Evolutionary conservation across 2,329 filamentous ascomycete genomes (phyloP).

Genomic region (Cyphellophora europaea): DNA sequence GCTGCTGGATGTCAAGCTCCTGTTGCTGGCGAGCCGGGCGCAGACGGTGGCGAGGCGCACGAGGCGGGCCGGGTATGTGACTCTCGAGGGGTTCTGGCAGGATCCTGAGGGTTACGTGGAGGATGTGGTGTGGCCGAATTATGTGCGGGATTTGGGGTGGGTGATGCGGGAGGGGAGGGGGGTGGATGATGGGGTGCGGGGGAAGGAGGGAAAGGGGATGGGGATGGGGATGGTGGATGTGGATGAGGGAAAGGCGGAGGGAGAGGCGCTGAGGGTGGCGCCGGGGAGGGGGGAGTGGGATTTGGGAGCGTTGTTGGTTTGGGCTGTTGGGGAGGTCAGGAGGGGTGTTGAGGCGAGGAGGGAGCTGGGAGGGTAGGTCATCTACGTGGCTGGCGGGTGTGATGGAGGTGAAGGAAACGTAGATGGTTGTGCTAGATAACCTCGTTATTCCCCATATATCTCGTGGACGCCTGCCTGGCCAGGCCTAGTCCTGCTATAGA

Average conservation of each 20-base stretch:
- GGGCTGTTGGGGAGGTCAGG: not conserved
- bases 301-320: not conserved
- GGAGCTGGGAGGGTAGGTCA: not conserved
- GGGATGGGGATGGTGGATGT: not conserved
- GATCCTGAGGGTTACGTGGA: conserved; percentile 94
- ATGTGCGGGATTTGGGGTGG: conserved; percentile 70
- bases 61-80: conserved; percentile 36
- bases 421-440: too few relatives aligned
- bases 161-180: conserved; percentile 54
- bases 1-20: conserved; percentile 65
- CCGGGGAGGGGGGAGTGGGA: not conserved
- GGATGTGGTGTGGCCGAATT: conserved; percentile 91
- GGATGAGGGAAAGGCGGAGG: conserved; percentile 7
- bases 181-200: conserved; percentile 32
- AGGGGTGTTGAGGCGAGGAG: not conserved
- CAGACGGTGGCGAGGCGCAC: conserved; percentile 31
- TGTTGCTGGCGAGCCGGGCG: conserved; percentile 60
- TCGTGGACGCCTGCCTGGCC: too few relatives aligned
- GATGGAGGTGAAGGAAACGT: too few relatives aligned
- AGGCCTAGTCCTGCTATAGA: too few relatives aligned
- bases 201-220: conserved; percentile 3
- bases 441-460: too few relatives aligned
- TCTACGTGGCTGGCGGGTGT: too few relatives aligned
- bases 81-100: conserved; percentile 76
- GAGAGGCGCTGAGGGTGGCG: not conserved